These are phyloP conservation scores for Mycena capillaripes DNA, from an alignment of 768 basidiomycete genomes.

Conservation along the genomic window DNA sequence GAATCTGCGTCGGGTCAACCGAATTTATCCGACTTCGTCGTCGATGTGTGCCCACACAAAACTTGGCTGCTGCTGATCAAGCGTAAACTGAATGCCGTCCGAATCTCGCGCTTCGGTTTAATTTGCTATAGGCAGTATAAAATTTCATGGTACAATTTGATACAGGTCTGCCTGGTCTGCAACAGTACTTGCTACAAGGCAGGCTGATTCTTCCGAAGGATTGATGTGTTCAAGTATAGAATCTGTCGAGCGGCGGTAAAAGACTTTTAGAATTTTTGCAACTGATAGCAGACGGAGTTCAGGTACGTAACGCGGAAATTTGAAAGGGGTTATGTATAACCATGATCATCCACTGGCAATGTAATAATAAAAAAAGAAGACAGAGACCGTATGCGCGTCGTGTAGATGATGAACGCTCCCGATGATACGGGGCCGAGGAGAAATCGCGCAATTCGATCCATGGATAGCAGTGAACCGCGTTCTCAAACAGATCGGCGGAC, in stretches of 20 bases:
- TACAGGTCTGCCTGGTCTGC: background rate
- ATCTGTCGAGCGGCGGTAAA: conserved; percentile 16
- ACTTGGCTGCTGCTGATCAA: conserved; percentile 24
- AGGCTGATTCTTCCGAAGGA: background rate
- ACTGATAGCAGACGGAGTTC: conserved; percentile 8
- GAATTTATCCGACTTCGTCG: conserved; percentile 24
- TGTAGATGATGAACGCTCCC: too few relatives aligned
- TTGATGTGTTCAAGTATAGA: background rate
- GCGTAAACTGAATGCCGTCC: conserved; percentile 18
- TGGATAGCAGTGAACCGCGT: background rate
- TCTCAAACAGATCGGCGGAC: conserved; percentile 28
- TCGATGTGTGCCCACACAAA: conserved; percentile 33
- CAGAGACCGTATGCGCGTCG: conserved; percentile 4
- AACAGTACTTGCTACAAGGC: background rate
- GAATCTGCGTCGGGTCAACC: conserved; percentile 2
- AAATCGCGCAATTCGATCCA: background rate
- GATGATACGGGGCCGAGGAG: background rate
- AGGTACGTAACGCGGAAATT: conserved; percentile 26
- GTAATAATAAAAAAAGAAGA: conserved; percentile 28
- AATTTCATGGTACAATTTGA: conserved; percentile 1
- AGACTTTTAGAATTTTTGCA: conserved; percentile 15
- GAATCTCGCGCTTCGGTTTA: conserved; percentile 27
- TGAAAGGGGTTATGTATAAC: background rate
- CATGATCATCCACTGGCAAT: background rate
- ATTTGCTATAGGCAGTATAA: conserved; percentile 20